Conservation (phyloP, 129 eudicot genomes). For the Pulicaria dysenterica region DNA sequence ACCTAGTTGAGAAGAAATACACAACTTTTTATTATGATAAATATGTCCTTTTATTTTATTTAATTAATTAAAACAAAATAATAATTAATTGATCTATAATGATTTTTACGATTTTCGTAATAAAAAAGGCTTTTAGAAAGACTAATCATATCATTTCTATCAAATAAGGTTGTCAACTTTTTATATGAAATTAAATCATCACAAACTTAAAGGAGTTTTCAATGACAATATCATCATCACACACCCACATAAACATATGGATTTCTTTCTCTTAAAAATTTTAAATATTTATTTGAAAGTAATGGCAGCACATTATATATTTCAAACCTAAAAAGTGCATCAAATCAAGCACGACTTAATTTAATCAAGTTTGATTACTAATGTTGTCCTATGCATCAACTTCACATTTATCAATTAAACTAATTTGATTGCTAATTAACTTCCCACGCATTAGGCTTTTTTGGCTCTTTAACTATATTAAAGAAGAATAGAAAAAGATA, state of each 20-base stretch:
- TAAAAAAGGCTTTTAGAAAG: no score
- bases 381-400: constrained; percentile 40
- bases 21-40: no score
- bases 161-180: constrained; percentile 42
- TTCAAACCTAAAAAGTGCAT: neutral
- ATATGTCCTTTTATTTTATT: no score
- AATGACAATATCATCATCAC: constrained; percentile 23
- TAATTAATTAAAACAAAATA: no score
- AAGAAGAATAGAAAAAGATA: neutral
- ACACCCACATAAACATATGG: constrained; percentile 15
- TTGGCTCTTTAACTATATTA: constrained; percentile 19
- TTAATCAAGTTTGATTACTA: constrained; percentile 31
- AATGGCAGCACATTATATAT: constrained; percentile 20
- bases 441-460: constrained; percentile 60
- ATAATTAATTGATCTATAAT: no score
- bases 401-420: constrained; percentile 30
- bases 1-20: no score
- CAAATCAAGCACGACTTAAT: constrained; percentile 20
- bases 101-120: no score
- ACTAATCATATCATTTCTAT: constrained; percentile 33
- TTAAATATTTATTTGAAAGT: neutral
- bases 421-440: constrained; percentile 34
- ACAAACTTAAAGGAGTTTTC: constrained; percentile 20
- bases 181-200: constrained; percentile 15
- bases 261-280: neutral